These are phyloP conservation scores for Ophiocordyceps australis DNA, from an alignment of 2,329 filamentous ascomycete genomes.

Conservation along the genomic window DNA sequence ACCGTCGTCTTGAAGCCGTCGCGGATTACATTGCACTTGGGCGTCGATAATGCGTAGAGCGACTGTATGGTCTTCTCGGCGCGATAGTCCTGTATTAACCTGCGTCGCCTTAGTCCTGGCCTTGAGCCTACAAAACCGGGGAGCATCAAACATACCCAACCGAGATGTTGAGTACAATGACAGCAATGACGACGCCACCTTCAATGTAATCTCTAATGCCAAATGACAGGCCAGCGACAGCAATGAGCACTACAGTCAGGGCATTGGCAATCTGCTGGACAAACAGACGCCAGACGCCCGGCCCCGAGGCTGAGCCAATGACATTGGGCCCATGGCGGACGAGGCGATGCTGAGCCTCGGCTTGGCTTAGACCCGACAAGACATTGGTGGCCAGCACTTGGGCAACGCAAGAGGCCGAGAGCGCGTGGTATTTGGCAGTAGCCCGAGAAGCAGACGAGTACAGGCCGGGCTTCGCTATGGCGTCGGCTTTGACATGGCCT, in stretches of 20 bases:
- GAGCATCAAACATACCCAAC: slow-evolving; percentile 39
- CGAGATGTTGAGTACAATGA: slow-evolving; percentile 49
- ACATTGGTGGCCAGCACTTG: slow-evolving; percentile 21
- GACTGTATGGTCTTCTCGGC: slow-evolving; percentile 46
- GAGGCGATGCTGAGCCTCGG: slow-evolving; percentile 48
- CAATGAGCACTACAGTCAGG: slow-evolving; percentile 55
- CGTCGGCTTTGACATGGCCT: no score
- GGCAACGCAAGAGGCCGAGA: slow-evolving; percentile 15
- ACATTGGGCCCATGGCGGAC: slow-evolving; percentile 49
- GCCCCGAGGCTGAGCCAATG: slow-evolving; percentile 51
- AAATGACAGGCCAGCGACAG: slow-evolving; percentile 55
- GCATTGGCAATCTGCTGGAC: slow-evolving; percentile 63
- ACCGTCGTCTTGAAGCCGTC: slow-evolving; percentile 29
- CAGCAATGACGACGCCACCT: slow-evolving; percentile 42
- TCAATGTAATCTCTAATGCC: slow-evolving; percentile 47
- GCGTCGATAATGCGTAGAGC: slow-evolving; percentile 36
- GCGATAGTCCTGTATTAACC: slow-evolving; percentile 40
- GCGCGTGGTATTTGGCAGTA: no score
- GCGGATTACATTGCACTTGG: slow-evolving; percentile 40
- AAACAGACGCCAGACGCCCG: slow-evolving; percentile 60
- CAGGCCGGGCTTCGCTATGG: slow-evolving; percentile 16
- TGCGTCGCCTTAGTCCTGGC: slow-evolving; percentile 6
- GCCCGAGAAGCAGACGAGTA: no score
- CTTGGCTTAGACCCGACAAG: slow-evolving; percentile 40
- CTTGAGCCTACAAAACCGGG: no score